Base-by-base conservation (phyloP, 306 rosid species). In the Lathyrus aphaca region DNA sequence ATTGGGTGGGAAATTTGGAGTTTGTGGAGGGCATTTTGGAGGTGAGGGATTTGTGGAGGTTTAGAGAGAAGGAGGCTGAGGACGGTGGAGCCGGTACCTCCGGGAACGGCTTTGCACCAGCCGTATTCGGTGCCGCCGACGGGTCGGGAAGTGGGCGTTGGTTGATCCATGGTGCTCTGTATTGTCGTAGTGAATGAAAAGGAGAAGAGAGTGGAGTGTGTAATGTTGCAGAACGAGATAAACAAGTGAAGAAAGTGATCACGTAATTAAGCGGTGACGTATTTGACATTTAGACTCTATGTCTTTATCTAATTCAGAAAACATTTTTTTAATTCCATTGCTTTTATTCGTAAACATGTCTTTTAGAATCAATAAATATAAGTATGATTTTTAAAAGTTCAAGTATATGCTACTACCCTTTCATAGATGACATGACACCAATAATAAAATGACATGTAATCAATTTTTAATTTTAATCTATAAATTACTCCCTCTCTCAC, bases 71-170 rank as follows among this genome's bases (percentile, higher is more conserved):
- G 92, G 83, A 94, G 82, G 30, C 86, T 86, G 0, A 90, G 74
- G 14, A 90, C 98, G 1, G 98, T 88, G 25, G 83, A 67, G 53
- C 98, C 98, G 15, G 98, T 94, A 79, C 98, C 96, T n/a, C 49
- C 10, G 8, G 90, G 96, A 0, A 87, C 97, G 53, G 95, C 91
- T 73, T 63, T 78, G 90, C 97, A 90, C 98, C 98, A 94, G 78
- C 95, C 85, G 90, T 66, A 78, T 76, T 94, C 98, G 27, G 96
- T 94, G 73, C 96, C 97, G 7, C 98, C 98, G 38, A 82, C 88
- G 61, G 82, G 74, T 42, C 98, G 89, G 55, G 56, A 14, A 3
- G 37, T 15, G 35, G 65, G 39, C 10, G 38, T 40, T 17, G 53
- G 39, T 3, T 71, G 81, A 35, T 49, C 5, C 87, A 87, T 85